Evolutionary conservation across 306 rosid species (phyloP).

Genomic region (Trichosanthes truncata): DNA sequence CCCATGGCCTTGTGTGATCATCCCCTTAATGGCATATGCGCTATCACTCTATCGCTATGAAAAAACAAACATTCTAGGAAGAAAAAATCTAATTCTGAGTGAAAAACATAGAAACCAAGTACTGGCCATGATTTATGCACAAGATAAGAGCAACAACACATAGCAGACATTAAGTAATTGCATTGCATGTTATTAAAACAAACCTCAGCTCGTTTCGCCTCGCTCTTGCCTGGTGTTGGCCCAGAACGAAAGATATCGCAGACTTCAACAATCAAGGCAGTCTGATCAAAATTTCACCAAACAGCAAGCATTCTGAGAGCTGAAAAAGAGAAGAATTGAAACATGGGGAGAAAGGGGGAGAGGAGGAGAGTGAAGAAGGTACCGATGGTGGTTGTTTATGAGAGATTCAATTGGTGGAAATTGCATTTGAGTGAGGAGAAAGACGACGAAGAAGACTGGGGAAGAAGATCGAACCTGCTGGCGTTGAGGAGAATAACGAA

Average conservation of each 20-base stretch:
- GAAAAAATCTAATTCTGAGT: background rate
- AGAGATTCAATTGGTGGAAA: background rate
- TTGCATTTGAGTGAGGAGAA: background rate
- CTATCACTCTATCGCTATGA: background rate
- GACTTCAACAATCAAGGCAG: background rate
- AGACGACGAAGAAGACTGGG: slow-evolving; percentile 2
- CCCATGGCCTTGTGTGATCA: background rate
- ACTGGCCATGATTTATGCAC: background rate
- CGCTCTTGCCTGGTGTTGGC: background rate
- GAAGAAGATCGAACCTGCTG: slow-evolving; percentile 1
- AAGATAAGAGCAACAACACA: background rate
- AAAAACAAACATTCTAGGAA: background rate
- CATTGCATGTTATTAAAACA: slow-evolving; percentile 2
- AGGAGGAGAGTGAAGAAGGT: background rate
- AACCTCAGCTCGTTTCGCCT: background rate
- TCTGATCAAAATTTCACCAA: background rate
- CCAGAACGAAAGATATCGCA: background rate
- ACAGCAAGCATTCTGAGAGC: background rate
- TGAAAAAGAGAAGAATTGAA: background rate
- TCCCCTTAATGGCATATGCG: background rate
- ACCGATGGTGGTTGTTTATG: background rate
- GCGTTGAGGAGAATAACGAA: background rate
- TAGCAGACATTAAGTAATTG: background rate
- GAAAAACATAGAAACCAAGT: background rate
- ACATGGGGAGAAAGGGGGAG: background rate